Evolutionary conservation across 352 stramenopile genomes (phyloP), one percentile per base, ranked within the genome.

Genomic region (Globisporangium cylindrosporum): DNA sequence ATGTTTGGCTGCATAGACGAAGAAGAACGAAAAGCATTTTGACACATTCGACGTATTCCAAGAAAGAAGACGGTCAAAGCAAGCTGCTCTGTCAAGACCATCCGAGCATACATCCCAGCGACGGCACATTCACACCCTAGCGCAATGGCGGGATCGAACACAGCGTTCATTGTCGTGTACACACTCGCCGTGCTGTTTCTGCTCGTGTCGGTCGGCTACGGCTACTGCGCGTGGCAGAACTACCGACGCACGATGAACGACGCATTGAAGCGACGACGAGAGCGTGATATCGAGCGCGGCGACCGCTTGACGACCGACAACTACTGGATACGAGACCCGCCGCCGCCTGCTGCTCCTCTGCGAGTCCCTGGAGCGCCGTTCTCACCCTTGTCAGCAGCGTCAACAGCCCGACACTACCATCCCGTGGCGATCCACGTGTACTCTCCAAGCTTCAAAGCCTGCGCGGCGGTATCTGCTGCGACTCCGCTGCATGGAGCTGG

Each of bases 161-260:
- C 41, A 20, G 62, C 62, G 22, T 29, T 73, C 32, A 64, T 79
- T 24, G 56, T 80, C 32, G 69, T 79, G 8, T 77, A 74, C 59
- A 66, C 48, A 46, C 57, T 80, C 14, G 63, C 66, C 1, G 64
- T 76, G 55, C 68, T 79, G 5, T 67, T 82, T 25, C 70, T 79
- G 38, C 18, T 77, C 4, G 66, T 14, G 3, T 68, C 69, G 1
- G 65, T 79, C 25, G 56, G 46, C 18, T 83, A 79, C 49, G 76
- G 63, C 27, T 68, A 71, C 27, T 66, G 61, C 38, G 73, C 73
- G 25, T 83, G 76, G 76, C 69, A 55, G 43, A 71, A 81, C 62
- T 83, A 83, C 43, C 68, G 74, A 9, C 27, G 41, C 8, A 59
- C 71, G 20, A 79, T 83, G 68, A 22, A 69, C 5, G 72, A 71